A percentile compares a stretch with the other conserved stretches of the same genome.
Conservation (phyloP, 2,329 filamentous ascomycete genomes). For the Phaeosphaeria sp. region DNA sequence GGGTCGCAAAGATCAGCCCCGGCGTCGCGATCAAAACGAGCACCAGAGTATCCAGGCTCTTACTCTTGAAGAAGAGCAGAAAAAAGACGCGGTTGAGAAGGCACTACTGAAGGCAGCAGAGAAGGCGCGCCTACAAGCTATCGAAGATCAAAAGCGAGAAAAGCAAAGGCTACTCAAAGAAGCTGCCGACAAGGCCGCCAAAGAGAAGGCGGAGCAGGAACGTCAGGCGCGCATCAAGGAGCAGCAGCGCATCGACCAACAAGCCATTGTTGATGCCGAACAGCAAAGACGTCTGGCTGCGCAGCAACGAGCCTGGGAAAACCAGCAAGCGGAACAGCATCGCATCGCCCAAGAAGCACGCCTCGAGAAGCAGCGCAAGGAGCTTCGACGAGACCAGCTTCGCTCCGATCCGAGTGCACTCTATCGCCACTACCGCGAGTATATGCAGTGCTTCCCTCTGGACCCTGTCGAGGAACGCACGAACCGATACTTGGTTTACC, state of each 20-base stretch:
- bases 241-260: neutral
- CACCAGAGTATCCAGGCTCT: neutral
- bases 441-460: conserved; percentile 6
- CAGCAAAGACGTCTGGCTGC: neutral
- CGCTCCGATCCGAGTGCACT: conserved; percentile 9
- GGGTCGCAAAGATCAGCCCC: neutral
- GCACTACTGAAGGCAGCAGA: neutral
- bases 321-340: neutral
- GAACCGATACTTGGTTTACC: conserved; percentile 4
- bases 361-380: conserved; percentile 3
- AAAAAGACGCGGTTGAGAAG: neutral
- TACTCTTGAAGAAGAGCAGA: neutral
- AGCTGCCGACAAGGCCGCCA: neutral
- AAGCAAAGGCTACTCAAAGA: neutral
- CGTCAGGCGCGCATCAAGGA: neutral
- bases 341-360: neutral
- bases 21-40: neutral
- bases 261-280: neutral
- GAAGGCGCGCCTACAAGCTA: neutral
- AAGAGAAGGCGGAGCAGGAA: neutral
- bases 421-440: conserved; percentile 16
- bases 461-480: neutral
- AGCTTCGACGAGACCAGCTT: conserved; percentile 7
- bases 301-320: neutral
- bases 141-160: neutral